phyloP scores from a whole-genome alignment of 202 grass and related monocot genomes.

The Carex sylvatica region DNA sequence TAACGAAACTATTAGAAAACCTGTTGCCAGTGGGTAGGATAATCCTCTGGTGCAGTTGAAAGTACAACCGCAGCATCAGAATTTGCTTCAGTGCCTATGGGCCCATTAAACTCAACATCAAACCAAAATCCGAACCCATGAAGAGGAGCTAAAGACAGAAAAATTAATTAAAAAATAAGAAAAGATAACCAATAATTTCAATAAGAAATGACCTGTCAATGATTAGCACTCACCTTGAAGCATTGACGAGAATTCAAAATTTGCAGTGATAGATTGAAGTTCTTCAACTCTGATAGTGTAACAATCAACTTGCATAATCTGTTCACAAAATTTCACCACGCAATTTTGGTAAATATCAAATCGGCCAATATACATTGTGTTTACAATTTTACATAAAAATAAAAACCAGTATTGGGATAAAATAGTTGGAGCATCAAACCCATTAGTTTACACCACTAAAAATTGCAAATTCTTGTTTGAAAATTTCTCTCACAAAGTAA shows the following conservation, averaged over 20 bases:
- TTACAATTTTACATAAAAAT: background rate
- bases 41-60: slow-evolving; percentile 91
- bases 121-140: slow-evolving; percentile 99
- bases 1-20: slow-evolving; percentile 30
- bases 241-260: slow-evolving; percentile 89
- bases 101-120: slow-evolving; percentile 86
- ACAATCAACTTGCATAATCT: slow-evolving; percentile 93
- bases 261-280: slow-evolving; percentile 66
- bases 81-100: slow-evolving; percentile 46
- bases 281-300: slow-evolving; percentile 77
- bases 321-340: slow-evolving; percentile 22
- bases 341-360: slow-evolving; percentile 8
- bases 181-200: background rate
- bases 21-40: slow-evolving; percentile 97
- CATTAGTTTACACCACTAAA: background rate
- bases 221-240: slow-evolving; percentile 57
- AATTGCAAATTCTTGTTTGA: slow-evolving; percentile 8
- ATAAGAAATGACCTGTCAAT: background rate
- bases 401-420: background rate
- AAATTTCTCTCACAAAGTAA: slow-evolving; percentile 12
- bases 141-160: slow-evolving; percentile 61
- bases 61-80: slow-evolving; percentile 62
- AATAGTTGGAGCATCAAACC: background rate
- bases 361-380: slow-evolving; percentile 4
- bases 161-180: slow-evolving; percentile 32